Base-by-base conservation (phyloP, 1,139 yeast species). In the Zygoascus sp. region DNA sequence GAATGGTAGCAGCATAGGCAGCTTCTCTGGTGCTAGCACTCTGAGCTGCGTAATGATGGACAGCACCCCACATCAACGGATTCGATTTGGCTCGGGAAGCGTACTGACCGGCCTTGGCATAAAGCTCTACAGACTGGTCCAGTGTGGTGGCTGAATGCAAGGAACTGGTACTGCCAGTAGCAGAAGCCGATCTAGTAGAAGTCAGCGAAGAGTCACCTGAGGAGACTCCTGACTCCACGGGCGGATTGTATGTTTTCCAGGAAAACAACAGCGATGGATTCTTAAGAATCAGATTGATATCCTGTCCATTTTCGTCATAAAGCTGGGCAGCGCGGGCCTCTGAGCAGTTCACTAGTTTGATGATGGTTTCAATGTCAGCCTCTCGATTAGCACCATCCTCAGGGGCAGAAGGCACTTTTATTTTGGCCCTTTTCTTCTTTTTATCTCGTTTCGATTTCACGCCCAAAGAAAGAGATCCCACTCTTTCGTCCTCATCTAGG, bases 11-110 rank as follows among this genome's bases (percentile, higher is more conserved):
- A 7, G 20, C 28, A 15, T 21, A 42, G 10, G 36, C 52, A 10
- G 46, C 6, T 48, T 45, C 37, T 53, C 51, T n/a, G 48, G 50
- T 16, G 48, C 6, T 25, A 3, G 28, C 46, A 5, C 62, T 61
- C 23, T 49, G 48, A 22, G 50, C 48, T 9, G 61, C 52, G 40
- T 59, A 60, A 30, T 57, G 51, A 9, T 62, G 57, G 1, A 60
- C 61, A 3, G 61, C 63, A 32, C 56, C 53, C 13, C 60, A 53
- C 32, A 51, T 55, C 30, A 60, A 51, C 7, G 59, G 62, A 32
- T 60, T 54, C 5, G 62, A 55, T 25, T 50, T 52, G 28, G 57
- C 49, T 42, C 55, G 55, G 17, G 56, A 49, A 41, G 22, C 49
- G 46, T 58, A 53, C 22, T 54, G 55, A 36, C 44, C 42, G 5